phyloP scores from a whole-genome alignment of 2,329 filamentous ascomycete genomes.

The Pyrenophora tritici-repentis region DNA sequence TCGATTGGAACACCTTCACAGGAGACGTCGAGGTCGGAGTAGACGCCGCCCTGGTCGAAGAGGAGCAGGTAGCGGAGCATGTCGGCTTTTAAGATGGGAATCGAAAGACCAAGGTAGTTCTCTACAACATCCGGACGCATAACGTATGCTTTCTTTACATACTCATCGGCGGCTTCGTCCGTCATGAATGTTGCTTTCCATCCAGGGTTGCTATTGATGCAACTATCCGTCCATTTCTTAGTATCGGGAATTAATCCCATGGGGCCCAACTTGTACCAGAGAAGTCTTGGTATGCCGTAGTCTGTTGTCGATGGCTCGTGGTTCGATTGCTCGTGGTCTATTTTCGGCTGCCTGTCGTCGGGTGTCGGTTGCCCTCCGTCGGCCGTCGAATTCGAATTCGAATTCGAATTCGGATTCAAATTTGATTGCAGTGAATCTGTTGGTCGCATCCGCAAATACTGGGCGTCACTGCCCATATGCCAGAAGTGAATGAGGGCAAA shows the following conservation, averaged over 20 bases:
- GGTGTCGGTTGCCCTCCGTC: too few species aligned
- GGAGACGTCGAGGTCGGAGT: slow-evolving; percentile 50
- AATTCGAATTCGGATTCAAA: too few species aligned
- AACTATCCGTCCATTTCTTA: slow-evolving; percentile 41
- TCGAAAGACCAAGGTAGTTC: slow-evolving; percentile 39
- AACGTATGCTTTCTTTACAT: slow-evolving; percentile 39
- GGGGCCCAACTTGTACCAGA: slow-evolving; percentile 51
- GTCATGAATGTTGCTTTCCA: slow-evolving; percentile 41
- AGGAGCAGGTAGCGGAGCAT: slow-evolving; percentile 52
- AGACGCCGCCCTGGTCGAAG: slow-evolving; percentile 49
- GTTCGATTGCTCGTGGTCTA: too few species aligned
- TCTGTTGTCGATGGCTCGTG: too few species aligned
- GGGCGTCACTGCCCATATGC: too few species aligned
- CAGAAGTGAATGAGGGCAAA: too few species aligned
- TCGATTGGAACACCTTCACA: slow-evolving; percentile 38
- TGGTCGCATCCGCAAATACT: too few species aligned
- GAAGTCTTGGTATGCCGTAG: slow-evolving; percentile 38
- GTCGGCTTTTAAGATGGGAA: slow-evolving; percentile 51
- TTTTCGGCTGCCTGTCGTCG: too few species aligned
- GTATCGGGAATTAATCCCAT: slow-evolving; percentile 41
- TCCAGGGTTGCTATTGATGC: slow-evolving; percentile 36
- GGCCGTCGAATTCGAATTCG: too few species aligned
- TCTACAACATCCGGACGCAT: slow-evolving; percentile 47
- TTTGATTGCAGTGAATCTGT: too few species aligned
- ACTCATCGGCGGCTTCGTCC: slow-evolving; percentile 38